Evolutionary conservation across 768 basidiomycete species (phyloP), one percentile per base, ranked within the genome.

Genomic region (Amanita molliuscula): DNA sequence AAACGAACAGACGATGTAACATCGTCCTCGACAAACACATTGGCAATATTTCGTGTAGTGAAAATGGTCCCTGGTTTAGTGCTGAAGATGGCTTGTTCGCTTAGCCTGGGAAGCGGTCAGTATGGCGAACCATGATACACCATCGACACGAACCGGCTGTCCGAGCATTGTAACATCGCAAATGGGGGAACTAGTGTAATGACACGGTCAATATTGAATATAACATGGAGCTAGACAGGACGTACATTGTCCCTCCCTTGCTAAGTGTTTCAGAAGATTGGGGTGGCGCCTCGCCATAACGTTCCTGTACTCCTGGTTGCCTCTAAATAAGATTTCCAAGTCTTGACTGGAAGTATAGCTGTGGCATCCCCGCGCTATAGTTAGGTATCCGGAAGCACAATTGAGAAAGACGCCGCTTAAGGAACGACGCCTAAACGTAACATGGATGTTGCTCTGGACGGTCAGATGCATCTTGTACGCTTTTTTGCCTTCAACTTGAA

Each of bases 1-100:
- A 37, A 3, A 36, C 15, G 20, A 47, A 21, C 23, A 25, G 11
- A 47, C 46, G 35, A 26, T 4, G 46, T 37, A 3, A 36, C 6
- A 23, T 62, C 61, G 13, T 48, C 47, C n/a, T 42, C 40, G 10
- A 41, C 43, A 47, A 58, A 58, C 38, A 59, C 55, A 43, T 59
- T 57, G 3, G 58, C 60, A 6, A 59, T 59, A 42, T 61, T 62
- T 3, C 59, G 52, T 21, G 58, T 53, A 8, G 61, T 56, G 36
- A 60, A 62, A 20, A 62, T 54, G 13, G 52, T 55, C 10, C 59
- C 61, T 1, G 59, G 61, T 40, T 53, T 52, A 6, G 57, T 55
- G 28, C 55, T 53, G 50, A 60, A 62, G 4, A 62, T 48, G 10
- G 55, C 53, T 16, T 56, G 57, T 43, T 62, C 61, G 35, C 58